These are phyloP conservation scores for Penicillium sclerotigenum DNA, from an alignment of 2,329 filamentous ascomycete genomes.

Conservation along the genomic window DNA sequence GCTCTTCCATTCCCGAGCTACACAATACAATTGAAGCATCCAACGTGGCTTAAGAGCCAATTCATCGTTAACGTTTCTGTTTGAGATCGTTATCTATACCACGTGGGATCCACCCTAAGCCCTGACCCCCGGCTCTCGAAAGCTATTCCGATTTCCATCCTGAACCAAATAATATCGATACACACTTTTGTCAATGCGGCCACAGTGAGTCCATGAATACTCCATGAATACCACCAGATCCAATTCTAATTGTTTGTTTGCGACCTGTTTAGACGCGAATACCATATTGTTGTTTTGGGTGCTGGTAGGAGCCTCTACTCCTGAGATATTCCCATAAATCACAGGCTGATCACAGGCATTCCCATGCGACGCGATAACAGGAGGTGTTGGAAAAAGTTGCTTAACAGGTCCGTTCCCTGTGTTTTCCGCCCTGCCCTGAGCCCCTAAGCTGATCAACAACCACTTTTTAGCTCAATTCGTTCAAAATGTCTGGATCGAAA, in stretches of 20 bases:
- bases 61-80: not conserved
- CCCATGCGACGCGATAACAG: constrained; percentile 43
- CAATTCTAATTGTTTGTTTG: constrained; percentile 21
- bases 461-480: constrained; percentile 75
- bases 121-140: not conserved
- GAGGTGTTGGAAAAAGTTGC: constrained; percentile 90
- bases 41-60: not conserved
- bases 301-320: constrained; percentile 55
- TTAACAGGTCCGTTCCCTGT: constrained; percentile 66
- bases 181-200: constrained; percentile 31
- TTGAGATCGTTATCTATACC: not conserved
- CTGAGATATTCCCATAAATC: constrained; percentile 1
- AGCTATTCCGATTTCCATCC: not conserved
- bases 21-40: not conserved
- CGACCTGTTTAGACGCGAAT: constrained; percentile 60
- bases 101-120: constrained; percentile 4
- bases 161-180: not conserved
- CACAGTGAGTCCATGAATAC: constrained; percentile 31
- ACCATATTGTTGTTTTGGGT: constrained; percentile 78
- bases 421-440: not conserved
- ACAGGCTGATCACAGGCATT: constrained; percentile 19
- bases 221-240: not conserved
- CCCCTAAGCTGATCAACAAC: constrained; percentile 12
- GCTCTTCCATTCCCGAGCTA: constrained; percentile 10
- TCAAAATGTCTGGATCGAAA: constrained; percentile 91